Conservation (phyloP, 2,329 filamentous ascomycete species). For the Cercospora berteroae region DNA sequence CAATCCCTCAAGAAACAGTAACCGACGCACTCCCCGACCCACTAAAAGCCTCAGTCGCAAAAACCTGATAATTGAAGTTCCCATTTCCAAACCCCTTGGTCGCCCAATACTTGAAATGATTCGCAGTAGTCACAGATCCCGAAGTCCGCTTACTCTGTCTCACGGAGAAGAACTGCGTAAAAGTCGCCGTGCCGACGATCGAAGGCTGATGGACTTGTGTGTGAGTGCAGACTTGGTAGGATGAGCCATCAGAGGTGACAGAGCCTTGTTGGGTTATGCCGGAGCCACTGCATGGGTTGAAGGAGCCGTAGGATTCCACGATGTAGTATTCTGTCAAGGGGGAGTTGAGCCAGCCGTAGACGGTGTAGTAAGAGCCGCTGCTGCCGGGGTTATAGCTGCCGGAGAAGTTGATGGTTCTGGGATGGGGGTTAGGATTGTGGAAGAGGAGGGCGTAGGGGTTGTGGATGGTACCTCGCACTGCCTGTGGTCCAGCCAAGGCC, state of each 20-base stretch:
- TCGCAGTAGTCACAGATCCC: conserved; percentile 51
- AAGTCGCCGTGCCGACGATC: conserved; percentile 53
- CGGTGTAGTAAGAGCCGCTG: conserved; percentile 52
- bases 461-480: conserved; percentile 5
- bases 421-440: neutral
- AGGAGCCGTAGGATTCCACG: conserved; percentile 53
- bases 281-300: conserved; percentile 41
- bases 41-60: conserved; percentile 19
- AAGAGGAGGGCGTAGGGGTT: neutral
- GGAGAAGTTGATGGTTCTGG: conserved; percentile 28
- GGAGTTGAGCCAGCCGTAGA: conserved; percentile 58
- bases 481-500: conserved; percentile 56
- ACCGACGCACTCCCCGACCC: conserved; percentile 15
- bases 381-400: conserved; percentile 19
- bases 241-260: conserved; percentile 52
- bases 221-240: conserved; percentile 53
- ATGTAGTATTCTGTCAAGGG: conserved; percentile 56
- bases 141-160: conserved; percentile 50
- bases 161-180: conserved; percentile 55
- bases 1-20: conserved; percentile 6
- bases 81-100: conserved; percentile 7
- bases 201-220: conserved; percentile 49
- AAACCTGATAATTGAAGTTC: conserved; percentile 19
- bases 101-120: conserved; percentile 56
- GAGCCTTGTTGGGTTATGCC: conserved; percentile 52